Base-by-base conservation (phyloP, 2,329 filamentous ascomycete species). In the Exophiala oligosperma region DNA sequence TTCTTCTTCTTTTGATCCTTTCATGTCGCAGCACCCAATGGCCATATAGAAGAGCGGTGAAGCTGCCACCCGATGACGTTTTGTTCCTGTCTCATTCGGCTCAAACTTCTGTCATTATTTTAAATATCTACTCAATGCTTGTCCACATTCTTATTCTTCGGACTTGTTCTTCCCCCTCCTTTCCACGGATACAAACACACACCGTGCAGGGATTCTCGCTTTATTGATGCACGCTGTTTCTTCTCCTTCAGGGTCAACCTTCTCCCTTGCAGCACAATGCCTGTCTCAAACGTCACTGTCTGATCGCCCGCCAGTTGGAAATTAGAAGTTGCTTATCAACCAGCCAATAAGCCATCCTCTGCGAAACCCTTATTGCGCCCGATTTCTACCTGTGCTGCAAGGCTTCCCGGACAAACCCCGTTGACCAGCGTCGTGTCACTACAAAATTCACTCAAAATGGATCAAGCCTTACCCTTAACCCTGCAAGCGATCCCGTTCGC, bases 401-500 rank as follows among this genome's bases (percentile, higher is more conserved):
- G 43, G 49, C 59, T 35, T 46, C 38, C 23, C 26, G 28, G 9
- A 28, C 50, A 12, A 17, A 37, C 32, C 14, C 46, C 7, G 23
- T 26, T 40, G 14, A 26, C 47, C 40, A 29, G 40, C 17, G 53
- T 53, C 28, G 21, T 56, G 56, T 62, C 49, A 58, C 50, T 32
- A 32, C 14, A 21, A 24, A 35, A 44, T 23, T 14, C 14, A n/a
- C 38, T 54, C 57, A 52, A 53, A 55, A 63, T 63, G 61, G 57
- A 48, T 29, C 56, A 59, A 37, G 61, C 62, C 47, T 46, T 63
- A n/a, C 57, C 61, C 4, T 38, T 63, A 26, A 56, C 47, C 52
- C 49, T 68, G 23, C 60, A 61, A 38, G 66, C 59, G 21, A 57
- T 68, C 5, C 61, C 57, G 26, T 35, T 62, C 26, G 64, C 56